phyloP scores from a whole-genome alignment of 1,284 basidiomycete genomes.

The Malassezia obtusa region DNA sequence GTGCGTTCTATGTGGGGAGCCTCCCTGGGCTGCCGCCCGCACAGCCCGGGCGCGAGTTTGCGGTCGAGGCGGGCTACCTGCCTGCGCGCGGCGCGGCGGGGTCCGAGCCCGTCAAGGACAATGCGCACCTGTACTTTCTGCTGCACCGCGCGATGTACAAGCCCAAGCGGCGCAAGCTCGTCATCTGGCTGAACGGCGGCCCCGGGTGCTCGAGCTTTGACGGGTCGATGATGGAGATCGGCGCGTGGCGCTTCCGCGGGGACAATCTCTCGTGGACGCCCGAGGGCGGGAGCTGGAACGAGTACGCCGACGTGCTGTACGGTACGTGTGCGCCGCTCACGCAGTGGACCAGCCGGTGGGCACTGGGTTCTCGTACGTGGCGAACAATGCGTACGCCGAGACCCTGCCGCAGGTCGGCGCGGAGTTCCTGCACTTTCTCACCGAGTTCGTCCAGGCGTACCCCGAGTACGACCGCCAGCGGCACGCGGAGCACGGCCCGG shows the following conservation, averaged over 20 bases:
- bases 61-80: slow-evolving; percentile 39
- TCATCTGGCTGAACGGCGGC: slow-evolving; percentile 96
- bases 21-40: slow-evolving; percentile 11
- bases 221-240: slow-evolving; percentile 94
- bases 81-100: slow-evolving; percentile 20
- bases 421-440: slow-evolving; percentile 73
- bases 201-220: slow-evolving; percentile 96
- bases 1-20: slow-evolving; percentile 11
- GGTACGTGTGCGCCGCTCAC: slow-evolving; percentile 36
- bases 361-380: slow-evolving; percentile 82
- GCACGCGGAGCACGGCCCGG: slow-evolving; percentile 27
- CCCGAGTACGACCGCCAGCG: slow-evolving; percentile 61
- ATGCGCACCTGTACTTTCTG: slow-evolving; percentile 77
- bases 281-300: slow-evolving; percentile 89
- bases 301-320: slow-evolving; percentile 92
- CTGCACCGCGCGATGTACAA: slow-evolving; percentile 75
- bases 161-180: slow-evolving; percentile 74
- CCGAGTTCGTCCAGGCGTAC: slow-evolving; percentile 78
- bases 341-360: slow-evolving; percentile 83
- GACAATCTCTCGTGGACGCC: slow-evolving; percentile 60
- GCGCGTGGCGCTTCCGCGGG: slow-evolving; percentile 67
- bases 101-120: slow-evolving; percentile 37
- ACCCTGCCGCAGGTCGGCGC: slow-evolving; percentile 58
- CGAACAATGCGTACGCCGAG: slow-evolving; percentile 75
- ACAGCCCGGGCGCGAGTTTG: slow-evolving; percentile 1